A percentile compares a stretch with the other conserved stretches of the same genome.
phyloP scores from a whole-genome alignment of 2,329 filamentous ascomycete species.

The Ascomycota sp. region DNA sequence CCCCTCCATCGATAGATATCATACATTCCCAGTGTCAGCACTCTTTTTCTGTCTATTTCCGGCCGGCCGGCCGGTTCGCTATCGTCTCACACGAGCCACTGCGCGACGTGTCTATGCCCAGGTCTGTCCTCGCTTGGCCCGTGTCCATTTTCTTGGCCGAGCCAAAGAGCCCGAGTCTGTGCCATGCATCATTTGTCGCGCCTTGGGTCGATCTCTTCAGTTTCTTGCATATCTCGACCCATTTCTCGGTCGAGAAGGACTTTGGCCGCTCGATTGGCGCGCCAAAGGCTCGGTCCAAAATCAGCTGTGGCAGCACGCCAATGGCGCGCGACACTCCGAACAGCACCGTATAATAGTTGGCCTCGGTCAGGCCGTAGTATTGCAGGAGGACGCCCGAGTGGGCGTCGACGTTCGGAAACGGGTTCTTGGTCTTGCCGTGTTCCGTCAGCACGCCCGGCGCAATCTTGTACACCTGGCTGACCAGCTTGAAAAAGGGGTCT shows the following conservation, averaged over 20 bases:
- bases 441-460: constrained; percentile 92
- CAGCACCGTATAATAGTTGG: constrained; percentile 99
- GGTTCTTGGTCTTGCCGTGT: constrained; percentile 99
- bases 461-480: constrained; percentile 99
- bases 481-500: constrained; percentile 99
- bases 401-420: constrained; percentile 94
- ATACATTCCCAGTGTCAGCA: too few relatives aligned
- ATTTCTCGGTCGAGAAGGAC: constrained; percentile 95
- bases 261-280: constrained; percentile 97
- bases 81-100: too few relatives aligned
- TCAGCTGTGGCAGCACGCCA: constrained; percentile 96
- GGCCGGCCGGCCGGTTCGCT: too few relatives aligned
- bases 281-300: constrained; percentile 95
- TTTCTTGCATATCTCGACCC: constrained; percentile 82
- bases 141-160: too few relatives aligned
- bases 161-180: too few relatives aligned
- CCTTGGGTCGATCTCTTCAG: constrained; percentile 36
- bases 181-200: not conserved
- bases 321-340: constrained; percentile 97
- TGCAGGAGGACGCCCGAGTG: constrained; percentile 98
- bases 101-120: too few relatives aligned
- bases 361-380: constrained; percentile 97
- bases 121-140: too few relatives aligned
- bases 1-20: too few relatives aligned
- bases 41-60: too few relatives aligned